phyloP scores from a whole-genome alignment of 2,329 filamentous ascomycete species.

The Paracoccidioides lutzii region DNA sequence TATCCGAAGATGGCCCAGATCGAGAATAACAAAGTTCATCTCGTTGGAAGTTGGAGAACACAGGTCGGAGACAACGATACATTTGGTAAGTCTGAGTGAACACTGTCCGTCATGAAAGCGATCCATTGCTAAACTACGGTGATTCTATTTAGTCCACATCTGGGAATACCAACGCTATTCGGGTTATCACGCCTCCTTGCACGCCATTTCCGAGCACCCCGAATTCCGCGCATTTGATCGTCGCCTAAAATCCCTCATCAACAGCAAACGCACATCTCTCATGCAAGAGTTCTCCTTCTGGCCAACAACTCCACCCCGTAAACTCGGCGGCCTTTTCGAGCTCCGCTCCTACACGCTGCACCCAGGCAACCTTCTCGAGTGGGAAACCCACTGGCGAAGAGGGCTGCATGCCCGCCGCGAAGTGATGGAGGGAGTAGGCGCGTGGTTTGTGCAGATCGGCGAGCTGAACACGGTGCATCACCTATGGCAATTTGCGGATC shows the following conservation, averaged over 20 bases:
- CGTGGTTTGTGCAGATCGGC: conserved; percentile 98
- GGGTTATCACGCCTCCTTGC: conserved; percentile 83
- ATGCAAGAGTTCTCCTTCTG: conserved; percentile 99
- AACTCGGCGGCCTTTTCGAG: conserved; percentile 87
- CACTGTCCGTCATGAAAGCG: background rate
- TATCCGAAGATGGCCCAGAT: conserved; percentile 79
- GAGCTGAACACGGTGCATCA: conserved; percentile 97
- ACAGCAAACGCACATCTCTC: conserved; percentile 70
- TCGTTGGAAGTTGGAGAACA: conserved; percentile 96
- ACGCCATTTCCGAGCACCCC: conserved; percentile 70
- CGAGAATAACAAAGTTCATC: conserved; percentile 82
- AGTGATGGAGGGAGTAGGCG: conserved; percentile 96
- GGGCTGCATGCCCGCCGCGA: conserved; percentile 82
- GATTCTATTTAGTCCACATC: conserved; percentile 64
- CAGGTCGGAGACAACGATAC: conserved; percentile 96
- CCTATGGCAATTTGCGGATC: conserved; percentile 94
- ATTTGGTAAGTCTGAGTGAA: conserved; percentile 51
- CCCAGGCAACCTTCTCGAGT: conserved; percentile 89
- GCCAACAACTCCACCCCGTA: conserved; percentile 83
- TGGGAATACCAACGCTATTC: conserved; percentile 98
- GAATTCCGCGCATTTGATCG: conserved; percentile 73
- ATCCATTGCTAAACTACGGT: conserved; percentile 19
- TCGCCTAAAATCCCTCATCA: conserved; percentile 76
- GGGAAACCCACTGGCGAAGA: conserved; percentile 96
- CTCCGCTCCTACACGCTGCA: conserved; percentile 92